Percentiles rank a stretch among this genome's conserved stretches.
Evolutionary conservation across 2,329 filamentous ascomycete species (phyloP).

Genomic region (Talaromyces atroroseus): DNA sequence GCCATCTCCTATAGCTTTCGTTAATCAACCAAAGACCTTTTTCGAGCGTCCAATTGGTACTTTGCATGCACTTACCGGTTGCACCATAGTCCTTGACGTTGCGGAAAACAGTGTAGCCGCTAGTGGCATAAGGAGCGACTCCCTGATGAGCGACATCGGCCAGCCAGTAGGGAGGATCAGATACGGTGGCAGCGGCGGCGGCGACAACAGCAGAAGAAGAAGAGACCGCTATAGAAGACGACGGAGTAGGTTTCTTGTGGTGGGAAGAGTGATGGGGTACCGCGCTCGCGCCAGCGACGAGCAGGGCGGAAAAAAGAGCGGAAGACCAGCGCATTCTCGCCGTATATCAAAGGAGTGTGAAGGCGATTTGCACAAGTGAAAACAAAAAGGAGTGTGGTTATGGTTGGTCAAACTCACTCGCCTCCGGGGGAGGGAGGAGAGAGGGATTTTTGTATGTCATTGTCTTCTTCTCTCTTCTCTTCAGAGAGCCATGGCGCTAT

Average conservation of each 20-base stretch:
- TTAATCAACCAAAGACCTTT: too few relatives aligned
- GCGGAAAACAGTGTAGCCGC: constrained; percentile 15
- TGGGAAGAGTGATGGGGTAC: not conserved
- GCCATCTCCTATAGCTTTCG: constrained; percentile 44
- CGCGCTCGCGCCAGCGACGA: constrained; percentile 19
- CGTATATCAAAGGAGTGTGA: constrained; percentile 13
- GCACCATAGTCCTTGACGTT: constrained; percentile 26
- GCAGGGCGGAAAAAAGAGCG: constrained; percentile 8
- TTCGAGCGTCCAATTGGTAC: not conserved
- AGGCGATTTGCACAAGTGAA: not conserved
- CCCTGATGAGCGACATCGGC: constrained; percentile 31
- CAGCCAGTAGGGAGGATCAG: constrained; percentile 28
- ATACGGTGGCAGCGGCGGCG: constrained; percentile 2
- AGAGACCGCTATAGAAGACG: constrained; percentile 13
- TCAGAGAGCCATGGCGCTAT: not conserved
- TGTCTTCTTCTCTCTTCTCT: not conserved
- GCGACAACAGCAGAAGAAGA: constrained; percentile 1
- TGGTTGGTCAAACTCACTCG: not conserved
- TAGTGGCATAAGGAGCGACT: constrained; percentile 15
- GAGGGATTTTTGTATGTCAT: constrained; percentile 3
- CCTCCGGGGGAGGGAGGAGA: not conserved
- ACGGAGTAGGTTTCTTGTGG: constrained; percentile 3
- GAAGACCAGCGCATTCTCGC: constrained; percentile 13
- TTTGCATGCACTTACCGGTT: constrained; percentile 18
- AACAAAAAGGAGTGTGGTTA: not conserved